These are phyloP conservation scores for Mycena olivaceomarginata DNA, from an alignment of 768 basidiomycete genomes.

Conservation along the genomic window DNA sequence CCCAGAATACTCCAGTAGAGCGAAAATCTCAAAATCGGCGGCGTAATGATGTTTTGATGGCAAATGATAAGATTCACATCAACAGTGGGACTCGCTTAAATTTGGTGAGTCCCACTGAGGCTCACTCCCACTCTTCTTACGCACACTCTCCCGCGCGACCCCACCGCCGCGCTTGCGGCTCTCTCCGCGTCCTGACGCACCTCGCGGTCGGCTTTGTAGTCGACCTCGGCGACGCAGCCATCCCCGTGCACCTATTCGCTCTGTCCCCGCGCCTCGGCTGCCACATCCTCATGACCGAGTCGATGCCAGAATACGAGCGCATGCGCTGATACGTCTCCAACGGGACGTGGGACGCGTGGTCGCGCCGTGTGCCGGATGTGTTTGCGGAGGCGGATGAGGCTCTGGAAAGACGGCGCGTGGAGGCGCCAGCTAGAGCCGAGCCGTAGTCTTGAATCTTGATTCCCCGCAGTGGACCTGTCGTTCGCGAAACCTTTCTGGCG, in stretches of 20 bases:
- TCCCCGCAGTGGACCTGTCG: too few species aligned
- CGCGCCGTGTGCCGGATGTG: not conserved
- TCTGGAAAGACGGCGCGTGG: too few species aligned
- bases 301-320: slow-evolving; percentile 30
- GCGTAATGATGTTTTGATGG: too few species aligned
- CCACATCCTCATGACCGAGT: slow-evolving; percentile 22
- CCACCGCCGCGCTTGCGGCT: not conserved
- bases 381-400: not conserved
- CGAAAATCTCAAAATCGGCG: too few species aligned
- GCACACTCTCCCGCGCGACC: not conserved
- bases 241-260: slow-evolving; percentile 1
- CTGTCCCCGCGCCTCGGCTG: not conserved
- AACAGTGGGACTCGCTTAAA: too few species aligned
- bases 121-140: too few species aligned
- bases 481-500: too few species aligned
- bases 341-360: not conserved
- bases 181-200: slow-evolving; percentile 29
- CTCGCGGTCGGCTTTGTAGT: slow-evolving; percentile 32
- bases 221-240: slow-evolving; percentile 22
- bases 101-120: too few species aligned
- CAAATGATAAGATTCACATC: too few species aligned
- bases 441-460: too few species aligned
- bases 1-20: too few species aligned
- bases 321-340: slow-evolving; percentile 24
- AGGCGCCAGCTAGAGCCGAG: too few species aligned